Evolutionary conservation across 1,139 yeast species (phyloP).

Genomic region (Kodamaea arcana): DNA sequence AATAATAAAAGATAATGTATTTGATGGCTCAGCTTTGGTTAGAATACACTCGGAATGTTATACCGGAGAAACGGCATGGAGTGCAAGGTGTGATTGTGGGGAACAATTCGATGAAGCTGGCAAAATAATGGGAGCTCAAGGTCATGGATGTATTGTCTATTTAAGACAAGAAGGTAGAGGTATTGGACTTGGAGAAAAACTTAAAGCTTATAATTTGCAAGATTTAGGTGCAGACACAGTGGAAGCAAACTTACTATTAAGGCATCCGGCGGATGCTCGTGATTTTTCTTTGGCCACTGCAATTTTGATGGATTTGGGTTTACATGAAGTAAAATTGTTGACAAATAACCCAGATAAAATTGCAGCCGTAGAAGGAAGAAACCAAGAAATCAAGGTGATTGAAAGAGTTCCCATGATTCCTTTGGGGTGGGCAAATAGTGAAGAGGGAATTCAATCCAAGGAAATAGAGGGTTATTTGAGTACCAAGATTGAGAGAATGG

Average conservation of each 20-base stretch:
- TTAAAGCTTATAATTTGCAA: conserved; percentile 94
- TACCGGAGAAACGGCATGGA: conserved; percentile 99
- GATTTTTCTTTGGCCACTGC: conserved; percentile 93
- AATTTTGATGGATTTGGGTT: conserved; percentile 78
- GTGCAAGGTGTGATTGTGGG: conserved; percentile 98
- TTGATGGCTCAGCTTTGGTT: conserved; percentile 48
- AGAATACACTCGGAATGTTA: conserved; percentile 97
- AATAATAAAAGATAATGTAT: conserved; percentile 18
- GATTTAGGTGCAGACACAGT: conserved; percentile 98
- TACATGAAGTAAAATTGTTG: conserved; percentile 65
- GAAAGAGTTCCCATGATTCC: conserved; percentile 97
- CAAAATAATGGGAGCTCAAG: conserved; percentile 77
- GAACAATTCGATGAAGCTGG: conserved; percentile 99
- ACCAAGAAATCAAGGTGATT: conserved; percentile 63
- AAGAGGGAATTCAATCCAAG: conserved; percentile 65
- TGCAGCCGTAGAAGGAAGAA: conserved; percentile 85
- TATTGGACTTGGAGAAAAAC: conserved; percentile 92
- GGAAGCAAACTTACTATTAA: conserved; percentile 84
- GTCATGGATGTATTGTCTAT: conserved; percentile 93
- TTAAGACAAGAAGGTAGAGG: conserved; percentile 98
- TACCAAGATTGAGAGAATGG: conserved; percentile 96
- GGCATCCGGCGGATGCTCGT: conserved; percentile 97
- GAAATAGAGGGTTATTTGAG: conserved; percentile 92
- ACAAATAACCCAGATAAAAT: conserved; percentile 97
- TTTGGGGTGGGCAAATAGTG: conserved; percentile 67